Base-by-base conservation (phyloP, 306 rosid genomes). In the Casuarina glauca region DNA sequence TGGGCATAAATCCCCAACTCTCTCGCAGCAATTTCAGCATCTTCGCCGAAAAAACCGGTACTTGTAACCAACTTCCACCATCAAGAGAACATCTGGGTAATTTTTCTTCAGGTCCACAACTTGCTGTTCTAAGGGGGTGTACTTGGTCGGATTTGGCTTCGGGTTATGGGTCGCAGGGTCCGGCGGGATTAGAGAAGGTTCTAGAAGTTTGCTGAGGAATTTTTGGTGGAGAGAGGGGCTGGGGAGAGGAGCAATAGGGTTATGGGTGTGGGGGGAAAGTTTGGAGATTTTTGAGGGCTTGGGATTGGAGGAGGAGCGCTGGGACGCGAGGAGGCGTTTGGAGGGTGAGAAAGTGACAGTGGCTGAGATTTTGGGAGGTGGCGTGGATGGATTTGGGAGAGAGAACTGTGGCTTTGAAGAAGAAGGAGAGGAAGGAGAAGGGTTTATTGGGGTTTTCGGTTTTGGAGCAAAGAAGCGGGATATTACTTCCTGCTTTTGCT, bases 51-150 rank as follows among this genome's bases (percentile, higher is more conserved):
- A 95, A 55, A 92, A 95, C 1, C 97, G 82, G 67, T 75, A 95
- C 87, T 51, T 92, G 74, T 95, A 95, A 81, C 98, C 98, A 77
- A 95, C 97, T 75, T 95, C 97, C 42, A 95, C 80, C 98, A 95
- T 91, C 55, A 95, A 69, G 54, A 95, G 92, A 44, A 95, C 98
- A 55, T 92, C 97, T n/a, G 96, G 97, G 89, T 88, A 72, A 9
- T 80, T 85, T 32, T 74, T 52, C 68, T 93, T 95, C 15, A 95
- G 88, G 41, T 92, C 91, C 72, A 86, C 87, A 35, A 95, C 93
- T 26, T 91, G 98, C 3, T 78, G 89, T 45, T 92, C 97, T 46
- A 95, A 75, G 36, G 98, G 98, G 9, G 98, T 95, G 74, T 84
- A 82, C 26, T 85, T 87, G 39, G 61, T 4, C 0, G 84, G 45